phyloP scores from a whole-genome alignment of 2,329 filamentous ascomycete genomes.

The Botryotinia globosa region DNA sequence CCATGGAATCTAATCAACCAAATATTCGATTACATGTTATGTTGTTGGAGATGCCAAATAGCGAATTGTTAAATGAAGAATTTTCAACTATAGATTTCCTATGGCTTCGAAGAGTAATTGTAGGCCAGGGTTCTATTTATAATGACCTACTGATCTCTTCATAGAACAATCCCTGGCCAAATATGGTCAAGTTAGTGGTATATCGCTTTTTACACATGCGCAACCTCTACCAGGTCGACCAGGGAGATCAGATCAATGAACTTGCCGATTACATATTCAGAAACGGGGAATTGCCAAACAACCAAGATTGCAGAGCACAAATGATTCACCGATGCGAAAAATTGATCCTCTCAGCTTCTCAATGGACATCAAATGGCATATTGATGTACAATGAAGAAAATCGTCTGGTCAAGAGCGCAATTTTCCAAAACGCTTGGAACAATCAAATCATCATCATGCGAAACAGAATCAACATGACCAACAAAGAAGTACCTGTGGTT shows the following conservation, averaged over 20 bases:
- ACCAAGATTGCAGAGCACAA: background rate
- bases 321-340: constrained; percentile 6
- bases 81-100: background rate
- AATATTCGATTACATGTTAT: background rate
- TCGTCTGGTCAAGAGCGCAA: background rate
- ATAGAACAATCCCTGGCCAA: background rate
- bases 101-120: background rate
- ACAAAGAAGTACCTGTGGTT: background rate
- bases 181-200: background rate
- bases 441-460: background rate
- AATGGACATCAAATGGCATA: background rate
- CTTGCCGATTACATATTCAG: background rate
- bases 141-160: background rate
- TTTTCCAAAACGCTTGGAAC: constrained; percentile 6
- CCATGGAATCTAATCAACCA: background rate
- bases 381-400: background rate
- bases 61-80: background rate
- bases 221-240: background rate
- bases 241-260: background rate
- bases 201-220: constrained; percentile 4
- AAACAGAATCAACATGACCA: background rate
- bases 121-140: background rate
- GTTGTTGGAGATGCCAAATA: background rate
- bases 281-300: background rate
- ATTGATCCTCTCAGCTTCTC: background rate